Conservation (phyloP, 495 filamentous ascomycete genomes). For the Chaetomium cochliodes region DNA sequence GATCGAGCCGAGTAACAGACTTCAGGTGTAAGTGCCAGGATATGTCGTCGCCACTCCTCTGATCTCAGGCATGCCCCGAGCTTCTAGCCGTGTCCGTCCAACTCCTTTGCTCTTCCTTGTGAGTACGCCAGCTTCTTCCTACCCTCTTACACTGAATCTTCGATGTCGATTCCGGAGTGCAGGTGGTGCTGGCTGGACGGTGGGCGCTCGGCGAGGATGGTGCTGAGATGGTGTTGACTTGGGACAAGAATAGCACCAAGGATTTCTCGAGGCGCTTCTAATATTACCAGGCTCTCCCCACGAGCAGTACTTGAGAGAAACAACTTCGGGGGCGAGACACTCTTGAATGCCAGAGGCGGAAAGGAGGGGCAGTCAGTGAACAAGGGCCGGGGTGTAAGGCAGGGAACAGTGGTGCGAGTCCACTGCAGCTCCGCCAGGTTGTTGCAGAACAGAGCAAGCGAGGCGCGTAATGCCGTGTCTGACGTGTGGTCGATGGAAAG, state of each 20-base stretch:
- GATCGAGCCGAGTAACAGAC: not conserved
- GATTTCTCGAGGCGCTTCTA: not conserved
- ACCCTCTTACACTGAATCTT: not conserved
- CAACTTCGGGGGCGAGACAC: not conserved
- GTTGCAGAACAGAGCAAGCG: slow-evolving; percentile 22
- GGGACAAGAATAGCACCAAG: not conserved
- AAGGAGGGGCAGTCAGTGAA: slow-evolving; percentile 7
- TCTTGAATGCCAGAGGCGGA: not conserved
- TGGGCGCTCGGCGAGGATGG: not conserved
- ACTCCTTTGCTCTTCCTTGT: not conserved
- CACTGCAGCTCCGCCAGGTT: slow-evolving; percentile 3
- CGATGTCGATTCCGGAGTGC: not conserved
- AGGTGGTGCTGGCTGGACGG: not conserved
- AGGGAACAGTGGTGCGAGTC: not conserved
- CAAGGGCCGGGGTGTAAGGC: not conserved
- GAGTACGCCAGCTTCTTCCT: slow-evolving; percentile 1
- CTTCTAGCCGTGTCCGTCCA: too few species aligned
- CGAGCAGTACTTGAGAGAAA: slow-evolving; percentile 1
- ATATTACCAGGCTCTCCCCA: not conserved
- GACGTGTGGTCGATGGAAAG: not conserved
- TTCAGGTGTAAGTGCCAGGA: not conserved
- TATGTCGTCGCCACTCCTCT: not conserved
- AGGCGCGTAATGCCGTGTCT: slow-evolving; percentile 33
- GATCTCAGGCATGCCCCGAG: slow-evolving; percentile 1
- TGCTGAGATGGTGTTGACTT: not conserved